phyloP scores from a whole-genome alignment of 352 stramenopile species.

The Phytophthora pini region DNA sequence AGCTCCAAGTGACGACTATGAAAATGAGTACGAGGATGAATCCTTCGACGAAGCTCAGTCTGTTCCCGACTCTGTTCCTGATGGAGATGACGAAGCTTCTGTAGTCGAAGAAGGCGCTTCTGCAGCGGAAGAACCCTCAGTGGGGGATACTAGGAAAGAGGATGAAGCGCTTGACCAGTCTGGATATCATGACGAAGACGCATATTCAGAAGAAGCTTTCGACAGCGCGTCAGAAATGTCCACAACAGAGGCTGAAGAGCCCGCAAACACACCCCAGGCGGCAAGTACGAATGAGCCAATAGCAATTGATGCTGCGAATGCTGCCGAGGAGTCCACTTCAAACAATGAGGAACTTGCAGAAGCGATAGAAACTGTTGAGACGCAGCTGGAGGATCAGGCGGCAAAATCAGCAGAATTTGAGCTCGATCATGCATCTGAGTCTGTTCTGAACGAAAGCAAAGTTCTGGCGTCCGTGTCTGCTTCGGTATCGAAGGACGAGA shows the following conservation, averaged over 20 bases:
- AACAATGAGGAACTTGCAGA: constrained; percentile 18
- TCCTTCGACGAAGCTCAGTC: constrained; percentile 50
- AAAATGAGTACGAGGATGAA: constrained; percentile 53
- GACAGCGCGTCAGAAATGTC: constrained; percentile 34
- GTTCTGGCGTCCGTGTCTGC: constrained; percentile 17
- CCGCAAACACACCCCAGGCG: not conserved
- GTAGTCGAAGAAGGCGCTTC: not conserved
- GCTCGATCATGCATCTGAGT: not conserved
- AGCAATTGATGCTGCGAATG: not conserved
- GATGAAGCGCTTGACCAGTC: not conserved
- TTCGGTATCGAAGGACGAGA: constrained; percentile 33
- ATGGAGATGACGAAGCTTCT: not conserved
- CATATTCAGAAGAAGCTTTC: constrained; percentile 50
- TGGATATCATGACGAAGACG: constrained; percentile 21
- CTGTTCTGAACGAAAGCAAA: constrained; percentile 10
- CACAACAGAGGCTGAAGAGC: not conserved
- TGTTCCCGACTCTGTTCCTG: constrained; percentile 3
- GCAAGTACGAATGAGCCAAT: not conserved
- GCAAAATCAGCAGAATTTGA: not conserved
- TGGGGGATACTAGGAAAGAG: not conserved
- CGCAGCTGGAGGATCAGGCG: constrained; percentile 4
- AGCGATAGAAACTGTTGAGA: constrained; percentile 21
- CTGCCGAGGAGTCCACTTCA: no score
- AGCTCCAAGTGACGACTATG: constrained; percentile 11
- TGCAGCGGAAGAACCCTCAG: not conserved